phyloP scores from a whole-genome alignment of 2,329 filamentous ascomycete genomes.

The Colletotrichum liriopes region DNA sequence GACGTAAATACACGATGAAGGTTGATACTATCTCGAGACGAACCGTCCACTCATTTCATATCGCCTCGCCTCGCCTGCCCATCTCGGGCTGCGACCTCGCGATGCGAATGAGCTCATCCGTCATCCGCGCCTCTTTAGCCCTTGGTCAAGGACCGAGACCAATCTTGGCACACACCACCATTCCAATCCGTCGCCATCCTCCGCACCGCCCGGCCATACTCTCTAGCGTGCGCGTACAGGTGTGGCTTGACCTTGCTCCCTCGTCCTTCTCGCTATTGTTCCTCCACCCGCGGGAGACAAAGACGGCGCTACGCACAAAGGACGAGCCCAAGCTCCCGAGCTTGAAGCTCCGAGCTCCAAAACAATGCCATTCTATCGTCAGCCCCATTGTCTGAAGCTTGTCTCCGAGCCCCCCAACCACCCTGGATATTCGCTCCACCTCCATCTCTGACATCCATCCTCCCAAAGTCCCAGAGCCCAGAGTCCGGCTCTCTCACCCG shows the following conservation, averaged over 20 bases:
- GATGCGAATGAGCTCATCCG: not conserved
- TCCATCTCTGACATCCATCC: not conserved
- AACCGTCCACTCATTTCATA: constrained; percentile 7
- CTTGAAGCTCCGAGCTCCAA: not conserved
- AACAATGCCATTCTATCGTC: constrained; percentile 11
- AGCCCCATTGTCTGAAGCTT: not conserved
- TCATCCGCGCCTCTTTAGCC: not conserved
- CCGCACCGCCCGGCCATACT: constrained; percentile 1
- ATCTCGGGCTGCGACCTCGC: not conserved
- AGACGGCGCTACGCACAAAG: constrained; percentile 8
- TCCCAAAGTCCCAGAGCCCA: not conserved
- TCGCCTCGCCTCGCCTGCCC: not conserved
- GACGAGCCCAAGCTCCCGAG: not conserved
- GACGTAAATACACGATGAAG: not conserved
- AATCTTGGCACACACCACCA: not conserved
- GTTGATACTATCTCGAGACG: not conserved
- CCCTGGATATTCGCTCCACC: not conserved
- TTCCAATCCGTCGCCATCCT: not conserved
- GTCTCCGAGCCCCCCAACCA: not conserved
- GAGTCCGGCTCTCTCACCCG: constrained; percentile 8
- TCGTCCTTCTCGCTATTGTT: not conserved
- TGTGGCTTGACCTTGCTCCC: constrained; percentile 3
- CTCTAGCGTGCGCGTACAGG: constrained; percentile 8
- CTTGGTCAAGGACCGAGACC: not conserved
- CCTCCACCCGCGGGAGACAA: constrained; percentile 4